Base-by-base conservation (phyloP, 148 eudicot genomes). In the Camellia sinensis region DNA sequence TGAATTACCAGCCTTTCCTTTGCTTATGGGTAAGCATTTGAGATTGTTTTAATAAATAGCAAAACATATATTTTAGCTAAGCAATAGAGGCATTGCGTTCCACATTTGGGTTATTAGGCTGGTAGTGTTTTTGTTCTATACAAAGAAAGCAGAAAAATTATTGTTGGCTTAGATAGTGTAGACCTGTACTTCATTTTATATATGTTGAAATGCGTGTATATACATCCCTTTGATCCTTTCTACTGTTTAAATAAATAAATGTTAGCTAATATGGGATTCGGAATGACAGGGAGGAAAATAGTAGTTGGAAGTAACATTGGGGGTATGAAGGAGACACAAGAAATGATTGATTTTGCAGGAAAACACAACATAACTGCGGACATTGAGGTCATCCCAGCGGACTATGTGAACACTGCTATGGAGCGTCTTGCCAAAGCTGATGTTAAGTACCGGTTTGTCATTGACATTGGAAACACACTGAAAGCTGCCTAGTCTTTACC, bases 261-360 rank as follows among this genome's bases (percentile, higher is more conserved):
- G 60, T 10, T 4, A 3, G 17, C 40, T 72, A 10, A 54, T 54
- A 8, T 29, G 19, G 19, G 3, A 12, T 52, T 50, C 3, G 19
- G 45, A 56, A 11, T 22, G 19, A 22, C 76, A 79, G 81, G 81
- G 53, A 79, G 81, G 81, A 79, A 71, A 61, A 44, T 48, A 22
- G 81, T 78, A 0, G 87, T 79, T 8, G 88, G 88, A 2, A 85
- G 85, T 77, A 75, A 69, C 29, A 72, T 76, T 15, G 85, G 85
- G 17, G 85, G 85, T 14, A 59, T 85, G n/a, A 85, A 82, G 73
- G 85, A 85, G 67, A 85, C 85, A 18, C 87, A 85, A 82, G 87
- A 85, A 56, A 85, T 85, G 87, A 82, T 85, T 56, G 85, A 85
- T 29, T 85, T 85, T 80, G 87, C 85, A 7, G 85, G 81, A 43